Evolutionary conservation across 257 asterid species (phyloP).

Genomic region (Hygrophila difformis): DNA sequence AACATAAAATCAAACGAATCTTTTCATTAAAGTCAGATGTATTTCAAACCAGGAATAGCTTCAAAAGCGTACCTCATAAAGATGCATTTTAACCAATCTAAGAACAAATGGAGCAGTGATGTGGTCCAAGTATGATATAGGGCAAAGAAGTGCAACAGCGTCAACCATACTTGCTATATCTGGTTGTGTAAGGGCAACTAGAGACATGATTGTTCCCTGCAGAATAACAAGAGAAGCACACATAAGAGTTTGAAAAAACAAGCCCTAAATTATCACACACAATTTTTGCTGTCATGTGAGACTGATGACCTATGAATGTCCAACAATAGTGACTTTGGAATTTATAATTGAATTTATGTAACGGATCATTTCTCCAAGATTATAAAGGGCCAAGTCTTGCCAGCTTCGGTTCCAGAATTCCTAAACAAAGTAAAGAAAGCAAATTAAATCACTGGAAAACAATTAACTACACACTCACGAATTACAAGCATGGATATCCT

Average conservation of each 20-base stretch:
- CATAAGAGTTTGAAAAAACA: conserved; percentile 15
- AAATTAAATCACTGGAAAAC: too few relatives aligned
- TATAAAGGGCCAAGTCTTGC: conserved; percentile 84
- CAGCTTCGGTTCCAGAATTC: conserved; percentile 91
- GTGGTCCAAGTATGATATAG: conserved; percentile 79
- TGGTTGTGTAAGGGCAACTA: conserved; percentile 90
- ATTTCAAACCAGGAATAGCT: conserved; percentile 12
- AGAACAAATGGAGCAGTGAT: too few relatives aligned
- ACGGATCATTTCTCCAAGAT: conserved; percentile 79
- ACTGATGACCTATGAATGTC: too few relatives aligned
- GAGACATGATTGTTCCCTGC: conserved; percentile 90
- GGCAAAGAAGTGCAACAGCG: conserved; percentile 91
- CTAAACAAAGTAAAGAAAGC: too few relatives aligned
- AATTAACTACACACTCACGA: too few relatives aligned
- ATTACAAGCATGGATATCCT: too few relatives aligned
- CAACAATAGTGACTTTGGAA: too few relatives aligned
- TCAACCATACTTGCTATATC: conserved; percentile 70
- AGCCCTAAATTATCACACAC: too few relatives aligned
- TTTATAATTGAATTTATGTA: too few relatives aligned
- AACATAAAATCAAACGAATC: conserved; percentile 29
- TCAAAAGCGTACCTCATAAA: conserved; percentile 52
- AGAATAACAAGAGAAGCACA: conserved; percentile 10
- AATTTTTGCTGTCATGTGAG: too few relatives aligned
- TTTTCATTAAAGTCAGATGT: conserved; percentile 12
- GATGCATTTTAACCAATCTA: conserved; percentile 56